Percentiles rank a stretch among this genome's conserved stretches.
Evolutionary conservation across 2,329 filamentous ascomycete genomes (phyloP).

Genomic region (Chrysoporthe cubensis): DNA sequence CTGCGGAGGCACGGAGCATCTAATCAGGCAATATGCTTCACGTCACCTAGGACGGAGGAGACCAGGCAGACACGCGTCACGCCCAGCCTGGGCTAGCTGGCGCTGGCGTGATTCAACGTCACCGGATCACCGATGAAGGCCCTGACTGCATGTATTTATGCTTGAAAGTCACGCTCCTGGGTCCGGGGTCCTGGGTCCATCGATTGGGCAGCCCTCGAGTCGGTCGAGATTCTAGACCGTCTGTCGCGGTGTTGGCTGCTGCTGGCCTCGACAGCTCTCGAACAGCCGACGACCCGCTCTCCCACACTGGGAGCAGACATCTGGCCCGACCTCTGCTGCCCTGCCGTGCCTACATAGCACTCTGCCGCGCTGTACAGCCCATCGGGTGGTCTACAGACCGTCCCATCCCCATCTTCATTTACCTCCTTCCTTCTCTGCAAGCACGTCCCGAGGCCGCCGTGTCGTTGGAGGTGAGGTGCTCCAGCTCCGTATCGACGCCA

Average conservation of each 20-base stretch:
- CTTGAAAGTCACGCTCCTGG: no score
- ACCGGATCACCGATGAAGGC: neutral
- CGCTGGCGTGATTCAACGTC: neutral
- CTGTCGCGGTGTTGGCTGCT: neutral
- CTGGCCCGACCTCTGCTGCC: neutral
- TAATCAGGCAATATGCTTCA: no score
- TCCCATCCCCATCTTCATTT: neutral
- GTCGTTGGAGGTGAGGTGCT: neutral
- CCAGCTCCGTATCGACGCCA: neutral
- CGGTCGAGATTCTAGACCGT: slow-evolving; percentile 1
- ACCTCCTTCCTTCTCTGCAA: neutral
- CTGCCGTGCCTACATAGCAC: neutral
- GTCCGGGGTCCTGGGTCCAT: neutral
- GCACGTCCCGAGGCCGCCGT: neutral
- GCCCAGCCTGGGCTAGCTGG: no score
- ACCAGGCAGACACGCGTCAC: no score
- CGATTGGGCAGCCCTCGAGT: neutral
- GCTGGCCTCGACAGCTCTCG: neutral
- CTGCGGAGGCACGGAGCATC: no score
- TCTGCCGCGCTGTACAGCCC: neutral
- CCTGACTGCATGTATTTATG: neutral
- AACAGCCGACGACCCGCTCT: neutral
- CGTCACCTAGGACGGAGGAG: no score
- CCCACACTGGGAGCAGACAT: neutral
- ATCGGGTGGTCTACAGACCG: neutral